Evolutionary conservation across 2,329 filamentous ascomycete species (phyloP).

Genomic region (Calonectria naviculata): DNA sequence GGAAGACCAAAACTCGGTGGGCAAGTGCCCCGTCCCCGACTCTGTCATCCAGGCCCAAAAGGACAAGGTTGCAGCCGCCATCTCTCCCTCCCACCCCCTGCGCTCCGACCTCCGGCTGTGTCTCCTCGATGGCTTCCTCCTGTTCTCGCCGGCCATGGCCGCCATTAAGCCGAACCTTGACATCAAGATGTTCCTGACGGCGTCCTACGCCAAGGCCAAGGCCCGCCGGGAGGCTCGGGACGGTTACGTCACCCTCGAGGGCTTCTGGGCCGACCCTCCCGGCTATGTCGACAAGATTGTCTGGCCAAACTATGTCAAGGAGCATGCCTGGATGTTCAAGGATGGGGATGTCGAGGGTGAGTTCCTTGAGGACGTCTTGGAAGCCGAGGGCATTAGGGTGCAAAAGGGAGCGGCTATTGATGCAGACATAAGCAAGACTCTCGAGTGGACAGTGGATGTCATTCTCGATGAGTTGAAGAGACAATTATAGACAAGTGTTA

Average conservation of each 20-base stretch:
- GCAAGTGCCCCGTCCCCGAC: slow-evolving; percentile 63
- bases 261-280: slow-evolving; percentile 95
- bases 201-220: slow-evolving; percentile 73
- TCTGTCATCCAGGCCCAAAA: slow-evolving; percentile 58
- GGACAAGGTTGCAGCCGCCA: slow-evolving; percentile 59
- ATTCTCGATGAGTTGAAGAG: slow-evolving; percentile 62
- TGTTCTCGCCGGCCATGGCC: slow-evolving; percentile 72
- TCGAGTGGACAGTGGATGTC: slow-evolving; percentile 76
- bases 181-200: slow-evolving; percentile 81
- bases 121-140: slow-evolving; percentile 88
- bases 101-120: slow-evolving; percentile 62
- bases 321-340: slow-evolving; percentile 85
- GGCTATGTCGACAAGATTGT: slow-evolving; percentile 95
- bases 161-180: slow-evolving; percentile 73
- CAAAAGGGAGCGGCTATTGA: slow-evolving; percentile 60
- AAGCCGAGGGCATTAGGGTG: slow-evolving; percentile 58
- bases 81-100: slow-evolving; percentile 55
- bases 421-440: slow-evolving; percentile 68
- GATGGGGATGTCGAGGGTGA: slow-evolving; percentile 72
- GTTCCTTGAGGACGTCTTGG: slow-evolving; percentile 59
- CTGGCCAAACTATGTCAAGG: slow-evolving; percentile 91
- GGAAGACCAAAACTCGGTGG: slow-evolving; percentile 73
- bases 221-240: slow-evolving; percentile 73
- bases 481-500: slow-evolving; percentile 19
- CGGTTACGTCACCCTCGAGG: slow-evolving; percentile 85